A percentile compares a stretch with the other conserved stretches of the same genome.
phyloP scores from a whole-genome alignment of 2,329 filamentous ascomycete genomes.

The Chrysosporium keratinophilum region DNA sequence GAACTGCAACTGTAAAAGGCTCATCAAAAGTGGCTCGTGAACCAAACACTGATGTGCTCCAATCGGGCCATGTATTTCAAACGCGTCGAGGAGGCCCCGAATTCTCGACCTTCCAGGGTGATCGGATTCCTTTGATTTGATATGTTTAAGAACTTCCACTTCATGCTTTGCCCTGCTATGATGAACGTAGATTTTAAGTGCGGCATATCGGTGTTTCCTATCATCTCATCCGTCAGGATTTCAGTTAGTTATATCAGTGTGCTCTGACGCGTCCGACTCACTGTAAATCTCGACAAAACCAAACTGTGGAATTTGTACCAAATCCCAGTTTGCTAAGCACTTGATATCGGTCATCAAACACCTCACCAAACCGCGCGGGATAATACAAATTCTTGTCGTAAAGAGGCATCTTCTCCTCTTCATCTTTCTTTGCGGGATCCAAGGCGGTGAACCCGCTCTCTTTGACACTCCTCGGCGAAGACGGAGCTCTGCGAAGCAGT shows the following conservation, averaged over 20 bases:
- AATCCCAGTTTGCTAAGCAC: conserved; percentile 11
- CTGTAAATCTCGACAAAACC: conserved; percentile 11
- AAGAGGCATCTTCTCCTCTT: conserved; percentile 11
- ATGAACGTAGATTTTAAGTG: conserved; percentile 10
- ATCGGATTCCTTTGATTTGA: neutral
- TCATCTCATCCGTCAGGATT: neutral
- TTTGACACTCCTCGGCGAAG: too few relatives aligned
- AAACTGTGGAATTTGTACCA: conserved; percentile 13
- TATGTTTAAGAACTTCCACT: conserved; percentile 5
- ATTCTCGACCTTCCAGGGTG: conserved; percentile 9
- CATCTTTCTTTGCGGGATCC: conserved; percentile 7
- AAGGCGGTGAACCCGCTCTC: too few relatives aligned
- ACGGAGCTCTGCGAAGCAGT: too few relatives aligned
- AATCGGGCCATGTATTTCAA: conserved; percentile 1
- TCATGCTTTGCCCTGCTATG: neutral
- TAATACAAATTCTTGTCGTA: conserved; percentile 10
- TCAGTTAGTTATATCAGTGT: too few relatives aligned
- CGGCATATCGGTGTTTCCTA: conserved; percentile 1
- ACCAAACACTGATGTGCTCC: conserved; percentile 11
- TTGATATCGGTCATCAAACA: conserved; percentile 10
- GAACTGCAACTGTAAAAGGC: conserved; percentile 6
- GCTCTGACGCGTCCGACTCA: neutral
- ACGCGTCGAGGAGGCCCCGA: conserved; percentile 9
- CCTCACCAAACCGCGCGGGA: conserved; percentile 11
- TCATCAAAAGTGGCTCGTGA: conserved; percentile 11